Evolutionary conservation across 495 filamentous ascomycete species (phyloP).

Genomic region (Aspergillus haitiensis): DNA sequence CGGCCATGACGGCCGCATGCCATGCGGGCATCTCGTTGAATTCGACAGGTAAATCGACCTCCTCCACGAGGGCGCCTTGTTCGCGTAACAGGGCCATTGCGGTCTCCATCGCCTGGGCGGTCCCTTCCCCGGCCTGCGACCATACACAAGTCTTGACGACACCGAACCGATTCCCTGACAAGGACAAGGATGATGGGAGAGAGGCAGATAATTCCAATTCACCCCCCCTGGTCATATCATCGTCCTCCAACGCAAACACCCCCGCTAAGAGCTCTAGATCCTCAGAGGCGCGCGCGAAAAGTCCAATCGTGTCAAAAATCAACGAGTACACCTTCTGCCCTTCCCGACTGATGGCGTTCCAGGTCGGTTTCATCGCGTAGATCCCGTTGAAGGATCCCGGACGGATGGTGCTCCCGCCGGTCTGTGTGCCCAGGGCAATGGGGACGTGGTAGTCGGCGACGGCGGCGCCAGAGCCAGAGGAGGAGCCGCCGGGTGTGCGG

Average conservation of each 20-base stretch:
- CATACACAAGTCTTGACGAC: slow-evolving; percentile 50
- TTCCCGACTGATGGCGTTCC: slow-evolving; percentile 54
- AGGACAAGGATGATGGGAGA: no score
- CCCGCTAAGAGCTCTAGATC: slow-evolving; percentile 52
- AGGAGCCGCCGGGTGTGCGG: slow-evolving; percentile 20
- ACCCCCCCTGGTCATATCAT: slow-evolving; percentile 34
- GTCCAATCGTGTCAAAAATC: slow-evolving; percentile 54
- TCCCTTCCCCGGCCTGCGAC: slow-evolving; percentile 47
- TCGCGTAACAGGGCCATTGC: background rate
- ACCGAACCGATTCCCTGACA: slow-evolving; percentile 43
- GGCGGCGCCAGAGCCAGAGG: slow-evolving; percentile 20
- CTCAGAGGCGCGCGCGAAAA: slow-evolving; percentile 48
- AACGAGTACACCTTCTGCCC: slow-evolving; percentile 49
- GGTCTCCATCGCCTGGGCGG: background rate
- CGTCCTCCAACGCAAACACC: slow-evolving; percentile 50
- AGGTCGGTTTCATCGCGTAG: slow-evolving; percentile 59
- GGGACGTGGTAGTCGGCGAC: slow-evolving; percentile 22
- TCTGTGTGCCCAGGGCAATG: slow-evolving; percentile 20
- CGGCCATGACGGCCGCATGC: slow-evolving; percentile 15
- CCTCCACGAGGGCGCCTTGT: slow-evolving; percentile 11
- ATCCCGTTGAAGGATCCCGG: slow-evolving; percentile 57
- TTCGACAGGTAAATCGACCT: background rate
- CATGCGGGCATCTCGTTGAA: slow-evolving; percentile 8
- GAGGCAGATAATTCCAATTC: no score
- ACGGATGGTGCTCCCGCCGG: slow-evolving; percentile 41